Conservation (phyloP, 2,329 filamentous ascomycete genomes). For the Botrytis sinoallii region DNA sequence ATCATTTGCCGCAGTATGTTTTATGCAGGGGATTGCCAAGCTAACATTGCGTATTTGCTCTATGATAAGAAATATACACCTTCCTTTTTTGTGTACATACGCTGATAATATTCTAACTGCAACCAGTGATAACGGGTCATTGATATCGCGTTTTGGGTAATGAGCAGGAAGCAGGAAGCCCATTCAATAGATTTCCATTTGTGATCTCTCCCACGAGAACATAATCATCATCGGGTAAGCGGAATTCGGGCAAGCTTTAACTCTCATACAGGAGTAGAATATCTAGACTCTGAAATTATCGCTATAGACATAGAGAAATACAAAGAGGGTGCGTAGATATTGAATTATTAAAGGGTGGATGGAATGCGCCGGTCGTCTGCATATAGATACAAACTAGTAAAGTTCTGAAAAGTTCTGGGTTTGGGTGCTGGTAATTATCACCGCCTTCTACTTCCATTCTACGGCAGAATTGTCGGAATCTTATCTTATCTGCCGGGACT, state of each 20-base stretch:
- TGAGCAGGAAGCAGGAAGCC: not conserved
- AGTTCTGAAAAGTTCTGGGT: not conserved
- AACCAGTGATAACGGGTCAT: not conserved
- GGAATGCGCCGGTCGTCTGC: not conserved
- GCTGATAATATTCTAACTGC: not conserved
- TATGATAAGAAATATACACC: constrained; percentile 5
- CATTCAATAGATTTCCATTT: not conserved
- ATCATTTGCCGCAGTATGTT: not conserved
- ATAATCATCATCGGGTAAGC: not conserved
- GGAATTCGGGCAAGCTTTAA: not conserved
- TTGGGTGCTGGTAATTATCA: not conserved
- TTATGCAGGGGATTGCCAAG: not conserved
- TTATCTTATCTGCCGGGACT: not conserved
- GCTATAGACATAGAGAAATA: not conserved
- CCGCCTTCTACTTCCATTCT: not conserved
- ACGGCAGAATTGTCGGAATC: not conserved
- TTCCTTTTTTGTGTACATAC: not conserved
- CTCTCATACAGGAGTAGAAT: not conserved
- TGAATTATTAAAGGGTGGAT: not conserved
- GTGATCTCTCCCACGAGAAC: not conserved
- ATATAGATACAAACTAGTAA: not conserved
- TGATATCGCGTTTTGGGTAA: not conserved
- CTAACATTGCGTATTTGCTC: not conserved
- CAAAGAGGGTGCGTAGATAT: not conserved
- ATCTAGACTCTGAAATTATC: not conserved